These are phyloP conservation scores for Pseudogymnoascus sp. DNA, from an alignment of 2,329 filamentous ascomycete genomes.

Conservation along the genomic window DNA sequence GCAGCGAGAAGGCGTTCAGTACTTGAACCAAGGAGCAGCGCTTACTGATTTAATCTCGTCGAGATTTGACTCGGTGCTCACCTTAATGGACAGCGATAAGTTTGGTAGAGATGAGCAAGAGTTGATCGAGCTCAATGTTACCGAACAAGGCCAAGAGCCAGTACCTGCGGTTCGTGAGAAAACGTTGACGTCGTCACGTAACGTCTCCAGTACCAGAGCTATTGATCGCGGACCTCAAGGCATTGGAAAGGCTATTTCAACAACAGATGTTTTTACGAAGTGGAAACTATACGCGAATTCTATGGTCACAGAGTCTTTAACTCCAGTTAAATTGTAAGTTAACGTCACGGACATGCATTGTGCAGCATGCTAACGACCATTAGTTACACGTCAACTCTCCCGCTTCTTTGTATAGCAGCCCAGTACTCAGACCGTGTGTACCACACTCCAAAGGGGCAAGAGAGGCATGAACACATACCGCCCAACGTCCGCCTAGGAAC, in stretches of 20 bases:
- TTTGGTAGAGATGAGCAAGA: slow-evolving; percentile 46
- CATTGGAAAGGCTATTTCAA: slow-evolving; percentile 27
- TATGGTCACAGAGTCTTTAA: slow-evolving; percentile 57
- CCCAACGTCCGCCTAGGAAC: slow-evolving; percentile 66
- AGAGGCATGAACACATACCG: slow-evolving; percentile 60
- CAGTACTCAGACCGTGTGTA: slow-evolving; percentile 72
- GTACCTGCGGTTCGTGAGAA: background rate
- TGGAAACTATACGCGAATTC: slow-evolving; percentile 74
- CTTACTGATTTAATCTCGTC: slow-evolving; percentile 52
- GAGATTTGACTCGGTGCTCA: slow-evolving; percentile 60
- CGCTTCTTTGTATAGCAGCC: slow-evolving; percentile 68
- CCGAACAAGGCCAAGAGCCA: background rate
- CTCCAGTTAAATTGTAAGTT: slow-evolving; percentile 56
- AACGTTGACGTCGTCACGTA: background rate
- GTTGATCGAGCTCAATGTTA: slow-evolving; percentile 28
- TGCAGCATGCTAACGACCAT: slow-evolving; percentile 6
- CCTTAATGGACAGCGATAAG: slow-evolving; percentile 58
- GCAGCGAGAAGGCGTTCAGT: slow-evolving; percentile 35
- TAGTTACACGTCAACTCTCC: slow-evolving; percentile 67
- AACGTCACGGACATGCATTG: background rate
- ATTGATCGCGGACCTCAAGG: background rate
- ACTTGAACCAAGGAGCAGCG: slow-evolving; percentile 37
- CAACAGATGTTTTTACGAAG: slow-evolving; percentile 61
- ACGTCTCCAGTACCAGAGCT: slow-evolving; percentile 15
- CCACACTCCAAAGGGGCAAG: slow-evolving; percentile 49